Conservation (phyloP, 352 stramenopile species). For the Globisporangium acanthophoron region DNA sequence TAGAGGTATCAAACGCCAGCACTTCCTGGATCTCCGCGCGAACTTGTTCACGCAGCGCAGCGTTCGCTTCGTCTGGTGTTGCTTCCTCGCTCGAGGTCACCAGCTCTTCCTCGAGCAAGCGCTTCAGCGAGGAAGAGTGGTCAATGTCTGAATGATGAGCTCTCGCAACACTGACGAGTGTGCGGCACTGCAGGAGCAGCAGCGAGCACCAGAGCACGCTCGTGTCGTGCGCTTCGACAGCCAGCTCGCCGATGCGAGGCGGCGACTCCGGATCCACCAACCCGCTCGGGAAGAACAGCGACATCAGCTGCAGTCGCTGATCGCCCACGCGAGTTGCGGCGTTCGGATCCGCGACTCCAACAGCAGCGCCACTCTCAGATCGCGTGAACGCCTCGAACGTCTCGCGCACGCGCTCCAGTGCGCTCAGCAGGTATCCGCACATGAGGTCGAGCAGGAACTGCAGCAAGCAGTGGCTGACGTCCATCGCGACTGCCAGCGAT, state of each 20-base stretch:
- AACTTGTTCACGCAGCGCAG: not conserved
- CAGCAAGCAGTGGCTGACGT: constrained; percentile 26
- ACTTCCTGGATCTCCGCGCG: not conserved
- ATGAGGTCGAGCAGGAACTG: constrained; percentile 49
- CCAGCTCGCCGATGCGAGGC: constrained; percentile 41
- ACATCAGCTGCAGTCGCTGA: constrained; percentile 14
- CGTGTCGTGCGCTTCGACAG: constrained; percentile 40
- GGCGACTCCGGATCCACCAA: constrained; percentile 21
- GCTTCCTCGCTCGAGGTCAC: not conserved
- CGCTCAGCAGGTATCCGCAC: constrained; percentile 46
- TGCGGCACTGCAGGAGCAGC: constrained; percentile 37
- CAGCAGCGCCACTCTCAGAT: not conserved
- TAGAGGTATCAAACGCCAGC: not conserved
- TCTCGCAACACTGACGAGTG: not conserved
- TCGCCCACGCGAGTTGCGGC: not conserved
- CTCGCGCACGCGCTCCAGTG: constrained; percentile 38
- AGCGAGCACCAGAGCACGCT: constrained; percentile 30
- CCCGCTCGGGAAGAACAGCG: constrained; percentile 32
- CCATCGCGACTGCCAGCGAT: constrained; percentile 7
- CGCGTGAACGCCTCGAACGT: constrained; percentile 6
- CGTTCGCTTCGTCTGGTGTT: not conserved
- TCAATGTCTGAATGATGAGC: not conserved
- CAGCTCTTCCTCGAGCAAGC: constrained; percentile 15
- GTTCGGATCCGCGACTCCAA: not conserved
- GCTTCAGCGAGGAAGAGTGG: not conserved